phyloP scores from a whole-genome alignment of 768 basidiomycete genomes.

The Butyriboletus loyo region DNA sequence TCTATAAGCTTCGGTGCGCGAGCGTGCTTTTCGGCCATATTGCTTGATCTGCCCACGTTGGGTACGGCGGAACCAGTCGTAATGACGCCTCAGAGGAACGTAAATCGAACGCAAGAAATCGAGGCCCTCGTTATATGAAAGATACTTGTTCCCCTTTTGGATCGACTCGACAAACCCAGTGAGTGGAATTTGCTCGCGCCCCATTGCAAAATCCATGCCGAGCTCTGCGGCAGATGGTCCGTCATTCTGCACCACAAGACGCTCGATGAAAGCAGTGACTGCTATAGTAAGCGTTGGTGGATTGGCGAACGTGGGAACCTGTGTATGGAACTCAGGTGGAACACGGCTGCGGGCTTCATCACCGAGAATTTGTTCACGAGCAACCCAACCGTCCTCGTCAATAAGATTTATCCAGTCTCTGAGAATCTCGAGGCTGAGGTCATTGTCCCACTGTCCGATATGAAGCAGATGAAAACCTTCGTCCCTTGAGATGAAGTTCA shows the following conservation, averaged over 20 bases:
- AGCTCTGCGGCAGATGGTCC: constrained; percentile 60
- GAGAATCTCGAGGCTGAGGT: constrained; percentile 86
- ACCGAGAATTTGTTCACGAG: constrained; percentile 92
- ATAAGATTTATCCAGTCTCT: constrained; percentile 88
- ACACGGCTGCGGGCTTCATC: constrained; percentile 97
- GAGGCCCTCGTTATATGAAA: constrained; percentile 59
- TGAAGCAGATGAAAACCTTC: constrained; percentile 95
- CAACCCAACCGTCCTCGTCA: constrained; percentile 95
- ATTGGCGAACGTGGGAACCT: constrained; percentile 93
- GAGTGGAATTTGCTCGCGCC: constrained; percentile 52
- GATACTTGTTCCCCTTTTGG: constrained; percentile 45
- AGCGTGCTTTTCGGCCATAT: constrained; percentile 79
- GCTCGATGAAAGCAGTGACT: constrained; percentile 83
- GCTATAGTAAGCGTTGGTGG: constrained; percentile 95
- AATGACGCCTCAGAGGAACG: constrained; percentile 80
- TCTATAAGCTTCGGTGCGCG: constrained; percentile 86
- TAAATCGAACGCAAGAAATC: constrained; percentile 80
- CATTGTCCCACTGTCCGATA: constrained; percentile 92
- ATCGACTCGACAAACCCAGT: constrained; percentile 13
- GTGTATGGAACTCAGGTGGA: constrained; percentile 85
- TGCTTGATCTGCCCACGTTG: constrained; percentile 93
- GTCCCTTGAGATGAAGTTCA: constrained; percentile 57
- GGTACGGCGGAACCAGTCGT: constrained; percentile 94
- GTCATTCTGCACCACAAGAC: constrained; percentile 47
- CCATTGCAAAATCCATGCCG: constrained; percentile 59